A percentile compares a stretch with the other conserved stretches of the same genome.
These are phyloP conservation scores for Podaxis sp. DNA, from an alignment of 768 basidiomycete genomes.

Conservation along the genomic window DNA sequence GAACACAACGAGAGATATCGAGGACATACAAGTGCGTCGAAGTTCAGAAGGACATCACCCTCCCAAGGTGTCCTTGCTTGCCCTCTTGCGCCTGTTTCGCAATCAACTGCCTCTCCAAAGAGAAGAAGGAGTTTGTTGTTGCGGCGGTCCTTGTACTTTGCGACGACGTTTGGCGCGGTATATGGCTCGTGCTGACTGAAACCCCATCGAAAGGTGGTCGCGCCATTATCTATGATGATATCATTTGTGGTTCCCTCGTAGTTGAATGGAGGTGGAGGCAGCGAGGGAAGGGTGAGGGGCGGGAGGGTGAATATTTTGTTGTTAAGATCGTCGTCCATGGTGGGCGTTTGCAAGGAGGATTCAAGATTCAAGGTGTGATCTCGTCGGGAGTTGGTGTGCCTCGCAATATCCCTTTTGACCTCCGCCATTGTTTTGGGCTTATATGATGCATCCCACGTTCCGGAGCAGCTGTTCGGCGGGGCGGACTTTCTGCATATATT, in stretches of 20 bases:
- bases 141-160: constrained; percentile 88
- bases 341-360: background rate
- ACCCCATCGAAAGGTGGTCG: constrained; percentile 78
- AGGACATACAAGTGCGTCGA: constrained; percentile 82
- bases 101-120: constrained; percentile 84
- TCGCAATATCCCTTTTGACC: background rate
- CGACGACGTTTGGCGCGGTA: constrained; percentile 63
- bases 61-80: constrained; percentile 88
- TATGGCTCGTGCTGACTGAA: constrained; percentile 62
- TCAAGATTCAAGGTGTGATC: background rate
- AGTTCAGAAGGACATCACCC: constrained; percentile 87
- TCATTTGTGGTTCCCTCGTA: constrained; percentile 50
- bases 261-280: constrained; percentile 24
- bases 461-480: background rate
- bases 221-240: constrained; percentile 86
- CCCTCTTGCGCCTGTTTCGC: constrained; percentile 77
- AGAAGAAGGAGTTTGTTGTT: constrained; percentile 78
- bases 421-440: background rate
- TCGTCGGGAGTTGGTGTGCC: background rate
- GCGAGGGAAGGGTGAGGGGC: constrained; percentile 11
- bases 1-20: constrained; percentile 10
- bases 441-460: background rate
- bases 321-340: constrained; percentile 3
- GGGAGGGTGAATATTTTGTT: constrained; percentile 9
- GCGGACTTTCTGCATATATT: background rate